Percentiles rank a stretch among this genome's conserved stretches.
Conservation (phyloP, 257 asterid species). For the Salvia miltiorrhiza region DNA sequence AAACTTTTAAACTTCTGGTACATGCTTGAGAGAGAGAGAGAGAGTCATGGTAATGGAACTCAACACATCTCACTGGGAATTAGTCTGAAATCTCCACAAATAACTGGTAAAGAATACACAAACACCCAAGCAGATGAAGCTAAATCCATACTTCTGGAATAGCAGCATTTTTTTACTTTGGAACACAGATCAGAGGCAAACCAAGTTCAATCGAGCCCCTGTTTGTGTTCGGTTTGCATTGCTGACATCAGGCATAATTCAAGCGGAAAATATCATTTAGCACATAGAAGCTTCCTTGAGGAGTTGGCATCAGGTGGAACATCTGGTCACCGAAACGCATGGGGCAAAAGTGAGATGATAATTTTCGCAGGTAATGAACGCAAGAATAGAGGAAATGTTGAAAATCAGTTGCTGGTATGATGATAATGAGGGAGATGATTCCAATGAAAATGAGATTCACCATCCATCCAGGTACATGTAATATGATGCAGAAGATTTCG, state of each 20-base stretch:
- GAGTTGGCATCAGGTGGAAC: constrained; percentile 94
- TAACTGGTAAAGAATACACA: constrained; percentile 31
- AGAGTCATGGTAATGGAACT: constrained; percentile 14
- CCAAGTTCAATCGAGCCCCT: constrained; percentile 21
- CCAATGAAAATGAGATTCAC: neutral
- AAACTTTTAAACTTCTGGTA: constrained; percentile 1
- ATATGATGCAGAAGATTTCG: neutral
- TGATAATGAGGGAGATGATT: neutral
- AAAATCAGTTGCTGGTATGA: neutral
- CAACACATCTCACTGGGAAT: constrained; percentile 21
- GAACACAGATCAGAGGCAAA: constrained; percentile 23
- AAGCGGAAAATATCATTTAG: constrained; percentile 86
- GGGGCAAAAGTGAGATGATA: constrained; percentile 1
- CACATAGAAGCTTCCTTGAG: constrained; percentile 81
- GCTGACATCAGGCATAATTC: constrained; percentile 60
- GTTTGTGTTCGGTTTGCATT: constrained; percentile 6
- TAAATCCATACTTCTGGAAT: constrained; percentile 22
- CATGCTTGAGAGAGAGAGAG: neutral
- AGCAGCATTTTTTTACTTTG: constrained; percentile 16
- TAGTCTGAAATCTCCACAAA: constrained; percentile 23
- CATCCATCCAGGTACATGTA: neutral
- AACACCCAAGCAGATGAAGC: constrained; percentile 26
- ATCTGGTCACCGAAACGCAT: constrained; percentile 42
- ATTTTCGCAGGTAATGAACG: neutral
- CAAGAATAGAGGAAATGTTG: neutral